These are phyloP conservation scores for Phytophthora chlamydospora DNA, from an alignment of 352 stramenopile genomes.

Conservation along the genomic window DNA sequence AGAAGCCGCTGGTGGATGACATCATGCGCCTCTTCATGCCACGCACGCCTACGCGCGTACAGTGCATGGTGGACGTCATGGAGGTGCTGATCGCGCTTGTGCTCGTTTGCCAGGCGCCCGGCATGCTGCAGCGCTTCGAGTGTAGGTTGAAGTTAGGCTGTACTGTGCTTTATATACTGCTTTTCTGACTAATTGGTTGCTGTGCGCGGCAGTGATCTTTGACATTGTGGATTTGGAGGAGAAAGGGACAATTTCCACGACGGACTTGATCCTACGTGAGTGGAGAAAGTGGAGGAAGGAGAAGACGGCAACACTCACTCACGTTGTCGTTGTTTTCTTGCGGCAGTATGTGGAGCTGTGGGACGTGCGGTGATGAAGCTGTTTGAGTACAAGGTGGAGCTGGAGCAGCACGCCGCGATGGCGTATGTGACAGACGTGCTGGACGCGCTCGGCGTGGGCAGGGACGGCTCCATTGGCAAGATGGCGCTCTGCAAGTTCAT, in stretches of 20 bases:
- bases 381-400: constrained; percentile 57
- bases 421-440: constrained; percentile 50
- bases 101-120: constrained; percentile 66
- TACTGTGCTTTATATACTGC: not conserved
- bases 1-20: constrained; percentile 51
- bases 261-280: constrained; percentile 57
- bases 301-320: not conserved
- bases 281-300: not conserved
- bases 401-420: constrained; percentile 45
- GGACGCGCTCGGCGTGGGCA: constrained; percentile 35
- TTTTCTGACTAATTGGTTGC: no score
- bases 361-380: constrained; percentile 62
- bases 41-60: constrained; percentile 56
- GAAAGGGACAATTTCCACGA: constrained; percentile 39
- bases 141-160: constrained; percentile 21
- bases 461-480: constrained; percentile 38
- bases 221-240: constrained; percentile 56
- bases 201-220: constrained; percentile 79
- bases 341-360: constrained; percentile 52
- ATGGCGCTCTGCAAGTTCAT: constrained; percentile 53
- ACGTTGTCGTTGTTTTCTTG: constrained; percentile 9
- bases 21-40: constrained; percentile 62
- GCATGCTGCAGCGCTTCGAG: constrained; percentile 67
- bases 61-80: constrained; percentile 77
- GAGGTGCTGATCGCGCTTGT: constrained; percentile 67